Conservation (phyloP, 192 early-diverging fungal species). For the Obelidium mucronatum region DNA sequence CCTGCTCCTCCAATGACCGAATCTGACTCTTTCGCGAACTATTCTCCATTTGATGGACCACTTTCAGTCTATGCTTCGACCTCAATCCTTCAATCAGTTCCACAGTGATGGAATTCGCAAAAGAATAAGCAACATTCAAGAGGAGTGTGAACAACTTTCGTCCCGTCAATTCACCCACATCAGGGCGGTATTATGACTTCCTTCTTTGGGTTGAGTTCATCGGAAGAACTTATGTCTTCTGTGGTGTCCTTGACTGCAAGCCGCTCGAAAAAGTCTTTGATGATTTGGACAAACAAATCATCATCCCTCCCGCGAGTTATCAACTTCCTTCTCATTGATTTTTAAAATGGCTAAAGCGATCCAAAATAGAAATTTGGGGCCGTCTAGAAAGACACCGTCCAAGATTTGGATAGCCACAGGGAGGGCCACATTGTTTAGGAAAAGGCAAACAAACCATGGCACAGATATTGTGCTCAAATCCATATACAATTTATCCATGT, state of each 20-base stretch:
- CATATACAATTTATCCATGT: slow-evolving; percentile 62
- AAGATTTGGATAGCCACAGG: slow-evolving; percentile 57
- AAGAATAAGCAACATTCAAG: slow-evolving; percentile 52
- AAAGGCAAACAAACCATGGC: slow-evolving; percentile 69
- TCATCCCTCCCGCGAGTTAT: slow-evolving; percentile 56
- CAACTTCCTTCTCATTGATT: slow-evolving; percentile 59
- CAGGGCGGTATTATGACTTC: slow-evolving; percentile 27
- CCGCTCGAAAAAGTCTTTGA: slow-evolving; percentile 62
- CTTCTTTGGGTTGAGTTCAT: slow-evolving; percentile 28
- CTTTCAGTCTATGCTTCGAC: slow-evolving; percentile 52
- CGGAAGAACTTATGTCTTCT: too few species aligned
- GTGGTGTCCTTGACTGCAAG: slow-evolving; percentile 45
- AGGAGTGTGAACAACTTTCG: slow-evolving; percentile 49
- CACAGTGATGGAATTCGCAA: slow-evolving; percentile 46
- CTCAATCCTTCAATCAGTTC: slow-evolving; percentile 61
- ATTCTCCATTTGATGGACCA: slow-evolving; percentile 67
- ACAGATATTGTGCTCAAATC: slow-evolving; percentile 65
- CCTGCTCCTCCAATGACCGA: slow-evolving; percentile 62
- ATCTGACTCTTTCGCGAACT: slow-evolving; percentile 59
- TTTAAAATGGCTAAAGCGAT: slow-evolving; percentile 61
- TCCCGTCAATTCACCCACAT: slow-evolving; percentile 46
- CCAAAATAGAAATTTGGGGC: slow-evolving; percentile 71
- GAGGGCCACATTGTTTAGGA: slow-evolving; percentile 61
- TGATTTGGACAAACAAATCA: slow-evolving; percentile 59
- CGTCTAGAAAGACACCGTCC: slow-evolving; percentile 69